Base-by-base conservation (phyloP, 2,329 filamentous ascomycete species). In the Cladophialophora immunda region DNA sequence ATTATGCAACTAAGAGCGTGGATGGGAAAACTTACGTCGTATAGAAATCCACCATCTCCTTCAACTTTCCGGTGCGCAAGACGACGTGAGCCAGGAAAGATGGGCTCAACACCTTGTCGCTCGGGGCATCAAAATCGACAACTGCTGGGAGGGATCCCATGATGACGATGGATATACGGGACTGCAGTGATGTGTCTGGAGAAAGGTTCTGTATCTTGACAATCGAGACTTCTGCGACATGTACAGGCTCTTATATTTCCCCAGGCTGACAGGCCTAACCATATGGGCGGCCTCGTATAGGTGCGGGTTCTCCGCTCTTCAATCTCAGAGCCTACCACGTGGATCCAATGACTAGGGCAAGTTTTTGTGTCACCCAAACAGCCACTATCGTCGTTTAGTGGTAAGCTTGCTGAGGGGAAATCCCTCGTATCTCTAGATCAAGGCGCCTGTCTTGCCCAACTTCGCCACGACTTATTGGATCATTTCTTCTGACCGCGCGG, bases 41-140 rank as follows among this genome's bases (percentile, higher is more conserved):
- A 29, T 60, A 60, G 27, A 60, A 60, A 9, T 60, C 38, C n/a
- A 29, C 9, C 58, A 60, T 60, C 41, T 60, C 58, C 38, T 60
- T 32, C 8, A 60, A 7, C 25, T 60, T 60, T 17, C 17, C 15
- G 7, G 58, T 60, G 27, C 58, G 58, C 41, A 60, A 34, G 27
- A 60, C 41, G 25, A 60, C 58, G 17, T 60, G 58, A 9, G 58
- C 58, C 41, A 60, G 29, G 25, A 60, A 29, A 27, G 58, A 47
- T 30, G 58, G 58, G 29, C 58, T 60, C 58, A 60, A 11, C 15
- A 60, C 58, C 58, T 19, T 36, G 38, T 60, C 58, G 29, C 41
- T 45, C 5, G 41, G 58, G 15, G 58, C 41, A 34, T 60, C 58
- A 17, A 60, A 60, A n/a, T 60, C 58, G 29, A 34, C 32, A 11